Evolutionary conservation across 164 flowering plant genomes (phyloP), one percentile per base, ranked within the genome.

Genomic region (Macadamia integrifolia): DNA sequence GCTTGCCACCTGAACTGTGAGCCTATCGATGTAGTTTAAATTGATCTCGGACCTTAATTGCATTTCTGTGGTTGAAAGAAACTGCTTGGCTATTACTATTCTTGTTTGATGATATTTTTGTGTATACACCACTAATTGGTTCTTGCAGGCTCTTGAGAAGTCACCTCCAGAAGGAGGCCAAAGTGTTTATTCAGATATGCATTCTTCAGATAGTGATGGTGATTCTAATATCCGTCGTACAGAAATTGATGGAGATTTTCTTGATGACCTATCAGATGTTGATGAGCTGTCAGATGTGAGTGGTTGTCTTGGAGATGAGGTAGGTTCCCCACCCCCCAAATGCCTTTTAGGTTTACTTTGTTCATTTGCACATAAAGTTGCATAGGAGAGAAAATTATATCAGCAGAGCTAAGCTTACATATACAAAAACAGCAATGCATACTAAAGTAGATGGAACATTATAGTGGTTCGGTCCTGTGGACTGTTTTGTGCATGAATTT

Each of bases 131-230:
- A 42, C 35, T 23, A 23, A 65, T 57, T 67, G 40, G 17, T 56
- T 64, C 11, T 75, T 72, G 67, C 84, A 92, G 96, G 87, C 80
- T 48, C 76, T 86, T 74, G 91, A 85, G 71, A 73, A 80, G 42
- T 76, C 85, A 72, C 79, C 85, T 66, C 68, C 76, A 44, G 76
- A 66, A 69, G 69, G 75, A 69, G 69, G 75, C 64, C 76, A 66
- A 50, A 42, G 46, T 50, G 57, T 48, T 57, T 71, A 65, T 67
- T 67, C 81, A 69, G 84, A 84, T 76, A 44, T 57, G 29, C 72
- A 66, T 68, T 85, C 84, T 62, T 85, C 90, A 8, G 87, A 35
- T 35, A 35, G 40, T 35, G 40, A 35, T 35, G 40, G 40, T 35
- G 40, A 35, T 35, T 35, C 40, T 35, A 35, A 35, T 35, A 35